Base-by-base conservation (phyloP, 2,329 filamentous ascomycete genomes). In the Leptographium wingfieldii region DNA sequence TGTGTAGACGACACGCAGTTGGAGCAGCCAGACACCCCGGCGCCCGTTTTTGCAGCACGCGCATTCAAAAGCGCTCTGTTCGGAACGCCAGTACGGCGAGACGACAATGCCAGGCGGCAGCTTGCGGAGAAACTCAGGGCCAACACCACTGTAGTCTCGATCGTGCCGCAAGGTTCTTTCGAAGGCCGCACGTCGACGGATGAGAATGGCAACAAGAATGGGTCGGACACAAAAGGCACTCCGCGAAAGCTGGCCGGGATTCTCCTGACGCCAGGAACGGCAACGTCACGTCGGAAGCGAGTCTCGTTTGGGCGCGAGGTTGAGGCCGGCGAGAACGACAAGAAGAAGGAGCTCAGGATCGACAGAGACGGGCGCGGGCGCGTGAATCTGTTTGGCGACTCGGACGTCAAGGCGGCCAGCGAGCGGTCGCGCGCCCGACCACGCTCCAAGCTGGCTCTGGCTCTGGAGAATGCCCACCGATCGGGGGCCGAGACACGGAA, bases 31-130 rank as follows among this genome's bases (percentile, higher is more conserved):
- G 83, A 86, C 65, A 87, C 84, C 19, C 84, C 84, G 7, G 84
- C 82, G 0, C 83, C 84, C 2, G 79, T 86, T 0, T 87, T 87
- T 67, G 84, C 83, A 2, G 83, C 83, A 46, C 78, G 84, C 61
- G 84, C 84, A 6, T 74, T 87, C 67, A 85, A 81, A 66, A 83
- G 78, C 65, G 83, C 81, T 31, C 70, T 87, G 54, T 86, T 86
- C 66, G 84, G 84, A 49, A 82, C 81, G 3, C 80, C 82, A 12
- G 72, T 74, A 16, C 71, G 73, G 35, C 68, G 64, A 63, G 69
- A 65, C 57, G 60, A 55, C 52, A 56, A 46, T 40, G 12, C 38
- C 9, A 55, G 10, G 31, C 48, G 46, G 3, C 12, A 61, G 56
- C 27, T 59, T 5, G 29, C 22, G 27, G 64, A 10, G 2, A 14